These are phyloP conservation scores for Escovopsis sp. DNA, from an alignment of 2,329 filamentous ascomycete genomes.

Conservation along the genomic window DNA sequence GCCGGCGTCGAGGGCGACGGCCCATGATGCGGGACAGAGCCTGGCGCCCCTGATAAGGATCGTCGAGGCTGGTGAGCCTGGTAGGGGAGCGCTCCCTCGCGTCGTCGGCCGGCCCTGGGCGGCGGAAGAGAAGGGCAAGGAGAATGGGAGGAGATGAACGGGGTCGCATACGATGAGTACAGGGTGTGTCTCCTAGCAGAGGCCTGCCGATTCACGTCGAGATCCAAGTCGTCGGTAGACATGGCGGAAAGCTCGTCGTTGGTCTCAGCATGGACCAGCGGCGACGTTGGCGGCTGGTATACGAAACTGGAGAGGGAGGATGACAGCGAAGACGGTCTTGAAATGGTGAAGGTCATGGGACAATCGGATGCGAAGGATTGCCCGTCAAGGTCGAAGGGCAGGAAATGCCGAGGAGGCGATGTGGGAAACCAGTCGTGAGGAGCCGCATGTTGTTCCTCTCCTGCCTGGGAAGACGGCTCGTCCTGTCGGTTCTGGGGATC, in stretches of 20 bases:
- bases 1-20: constrained; percentile 35
- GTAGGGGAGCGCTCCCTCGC: constrained; percentile 48
- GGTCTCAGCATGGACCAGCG: constrained; percentile 75
- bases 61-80: constrained; percentile 67
- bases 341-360: constrained; percentile 13
- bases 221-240: constrained; percentile 31
- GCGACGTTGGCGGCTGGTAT: constrained; percentile 80
- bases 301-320: constrained; percentile 68
- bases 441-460: constrained; percentile 8
- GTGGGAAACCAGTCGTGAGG: constrained; percentile 34
- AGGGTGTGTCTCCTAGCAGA: constrained; percentile 52
- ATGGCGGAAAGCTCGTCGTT: constrained; percentile 55
- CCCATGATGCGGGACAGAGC: constrained; percentile 19
- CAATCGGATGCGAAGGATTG: constrained; percentile 16
- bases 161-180: constrained; percentile 40
- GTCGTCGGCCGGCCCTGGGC: constrained; percentile 26
- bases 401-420: constrained; percentile 38
- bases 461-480: not conserved
- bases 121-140: constrained; percentile 11
- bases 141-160: constrained; percentile 25
- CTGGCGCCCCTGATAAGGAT: constrained; percentile 49
- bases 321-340: constrained; percentile 44
- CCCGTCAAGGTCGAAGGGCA: constrained; percentile 28
- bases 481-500: constrained; percentile 6
- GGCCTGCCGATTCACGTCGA: constrained; percentile 23